phyloP scores from a whole-genome alignment of 1,284 basidiomycete genomes.

The Tilletiaria anomala region DNA sequence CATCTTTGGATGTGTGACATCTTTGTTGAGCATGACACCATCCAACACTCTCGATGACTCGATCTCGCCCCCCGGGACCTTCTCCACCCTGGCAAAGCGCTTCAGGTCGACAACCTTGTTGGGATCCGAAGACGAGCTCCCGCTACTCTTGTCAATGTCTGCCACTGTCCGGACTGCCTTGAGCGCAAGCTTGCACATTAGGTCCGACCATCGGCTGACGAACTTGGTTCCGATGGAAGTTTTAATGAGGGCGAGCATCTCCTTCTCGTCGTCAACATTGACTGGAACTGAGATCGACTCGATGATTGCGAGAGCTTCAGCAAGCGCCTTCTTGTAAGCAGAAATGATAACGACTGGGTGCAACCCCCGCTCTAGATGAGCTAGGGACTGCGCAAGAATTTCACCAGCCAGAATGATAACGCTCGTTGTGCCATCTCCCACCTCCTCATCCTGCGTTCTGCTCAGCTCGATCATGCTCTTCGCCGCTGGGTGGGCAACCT shows the following conservation, averaged over 20 bases:
- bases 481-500: slow-evolving; percentile 92
- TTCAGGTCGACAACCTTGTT: slow-evolving; percentile 79
- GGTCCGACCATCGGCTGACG: slow-evolving; percentile 84
- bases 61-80: slow-evolving; percentile 92
- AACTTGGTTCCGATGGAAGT: slow-evolving; percentile 99
- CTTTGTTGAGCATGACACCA: slow-evolving; percentile 97
- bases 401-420: slow-evolving; percentile 98
- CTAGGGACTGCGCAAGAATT: slow-evolving; percentile 85
- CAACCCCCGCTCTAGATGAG: slow-evolving; percentile 85
- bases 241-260: slow-evolving; percentile 95
- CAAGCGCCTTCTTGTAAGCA: slow-evolving; percentile 88
- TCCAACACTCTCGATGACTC: slow-evolving; percentile 75
- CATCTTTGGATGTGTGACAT: slow-evolving; percentile 97
- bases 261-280: slow-evolving; percentile 66
- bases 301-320: slow-evolving; percentile 76
- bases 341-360: slow-evolving; percentile 98
- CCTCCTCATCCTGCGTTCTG: slow-evolving; percentile 94
- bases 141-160: slow-evolving; percentile 41
- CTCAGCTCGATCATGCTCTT: slow-evolving; percentile 99
- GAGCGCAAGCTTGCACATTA: slow-evolving; percentile 90
- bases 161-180: slow-evolving; percentile 76
- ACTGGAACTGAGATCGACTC: slow-evolving; percentile 77
- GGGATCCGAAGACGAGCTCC: background rate
- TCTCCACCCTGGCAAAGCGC: slow-evolving; percentile 92
- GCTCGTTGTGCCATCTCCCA: slow-evolving; percentile 91